Conservation (phyloP, 352 stramenopile genomes). For the Pythium aristosporum region DNA sequence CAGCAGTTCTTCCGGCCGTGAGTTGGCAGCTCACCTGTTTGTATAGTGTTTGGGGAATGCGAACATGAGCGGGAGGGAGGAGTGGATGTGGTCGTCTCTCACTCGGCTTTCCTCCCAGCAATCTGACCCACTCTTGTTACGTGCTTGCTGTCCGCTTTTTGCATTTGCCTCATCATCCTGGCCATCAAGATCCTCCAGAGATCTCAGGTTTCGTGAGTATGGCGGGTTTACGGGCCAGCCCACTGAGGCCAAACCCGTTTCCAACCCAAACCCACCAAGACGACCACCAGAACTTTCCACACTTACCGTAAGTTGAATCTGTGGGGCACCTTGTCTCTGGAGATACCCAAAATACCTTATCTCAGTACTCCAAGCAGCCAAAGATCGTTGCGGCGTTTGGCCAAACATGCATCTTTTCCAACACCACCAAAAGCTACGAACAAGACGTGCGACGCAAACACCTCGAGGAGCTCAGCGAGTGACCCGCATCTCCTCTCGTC, state of each 20-base stretch:
- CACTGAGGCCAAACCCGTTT: background rate
- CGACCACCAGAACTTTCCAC: conserved; percentile 12
- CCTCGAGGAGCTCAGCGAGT: background rate
- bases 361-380: conserved; percentile 15
- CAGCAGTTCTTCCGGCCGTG: conserved; percentile 14
- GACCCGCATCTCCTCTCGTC: background rate
- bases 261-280: background rate
- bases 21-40: background rate
- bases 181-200: too few species aligned
- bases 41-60: background rate
- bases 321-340: too few species aligned
- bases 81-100: too few species aligned
- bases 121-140: too few species aligned
- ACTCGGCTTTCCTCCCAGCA: too few species aligned
- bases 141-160: too few species aligned
- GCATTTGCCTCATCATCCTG: too few species aligned
- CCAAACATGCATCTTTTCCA: conserved; percentile 21
- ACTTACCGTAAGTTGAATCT: background rate
- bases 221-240: too few species aligned
- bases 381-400: conserved; percentile 32
- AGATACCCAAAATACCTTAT: too few species aligned
- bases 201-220: too few species aligned
- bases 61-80: too few species aligned
- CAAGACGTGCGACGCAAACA: conserved; percentile 14
- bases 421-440: background rate